These are phyloP conservation scores for Phanerochaete carnosa DNA, from an alignment of 768 basidiomycete genomes.

Conservation along the genomic window DNA sequence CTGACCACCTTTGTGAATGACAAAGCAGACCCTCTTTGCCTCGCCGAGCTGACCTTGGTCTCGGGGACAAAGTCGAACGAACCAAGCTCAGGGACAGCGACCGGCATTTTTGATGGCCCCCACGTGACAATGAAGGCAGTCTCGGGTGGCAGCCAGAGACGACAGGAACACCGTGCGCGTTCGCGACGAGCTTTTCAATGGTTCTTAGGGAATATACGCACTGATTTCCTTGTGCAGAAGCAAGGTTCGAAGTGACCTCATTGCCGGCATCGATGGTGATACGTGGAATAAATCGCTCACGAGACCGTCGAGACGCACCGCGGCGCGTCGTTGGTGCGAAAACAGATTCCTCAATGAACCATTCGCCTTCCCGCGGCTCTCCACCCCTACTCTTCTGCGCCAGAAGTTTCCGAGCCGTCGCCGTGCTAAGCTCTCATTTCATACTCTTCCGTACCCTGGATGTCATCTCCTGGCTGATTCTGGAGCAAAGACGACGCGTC, in stretches of 20 bases:
- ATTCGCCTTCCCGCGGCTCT: too few species aligned
- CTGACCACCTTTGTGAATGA: conserved; percentile 17
- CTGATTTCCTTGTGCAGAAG: neutral
- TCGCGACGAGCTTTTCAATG: neutral
- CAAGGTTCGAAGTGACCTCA: conserved; percentile 17
- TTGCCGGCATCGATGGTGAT: conserved; percentile 13
- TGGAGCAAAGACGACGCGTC: too few species aligned
- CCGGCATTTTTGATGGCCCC: conserved; percentile 27
- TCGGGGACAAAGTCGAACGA: conserved; percentile 37
- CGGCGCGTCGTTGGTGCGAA: too few species aligned
- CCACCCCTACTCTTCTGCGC: too few species aligned
- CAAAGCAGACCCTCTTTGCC: too few species aligned
- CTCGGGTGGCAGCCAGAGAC: neutral
- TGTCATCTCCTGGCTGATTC: too few species aligned
- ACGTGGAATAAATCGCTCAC: neutral
- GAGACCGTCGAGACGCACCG: neutral
- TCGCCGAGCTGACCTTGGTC: too few species aligned
- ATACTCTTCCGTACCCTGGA: too few species aligned
- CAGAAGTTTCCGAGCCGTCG: too few species aligned
- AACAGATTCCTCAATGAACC: too few species aligned
- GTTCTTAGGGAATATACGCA: neutral
- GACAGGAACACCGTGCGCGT: neutral
- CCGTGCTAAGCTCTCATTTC: too few species aligned
- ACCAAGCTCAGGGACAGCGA: conserved; percentile 37
- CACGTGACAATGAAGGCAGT: neutral